phyloP scores from a whole-genome alignment of 2,329 filamentous ascomycete genomes.

The Myriosclerotinia duriaeana region DNA sequence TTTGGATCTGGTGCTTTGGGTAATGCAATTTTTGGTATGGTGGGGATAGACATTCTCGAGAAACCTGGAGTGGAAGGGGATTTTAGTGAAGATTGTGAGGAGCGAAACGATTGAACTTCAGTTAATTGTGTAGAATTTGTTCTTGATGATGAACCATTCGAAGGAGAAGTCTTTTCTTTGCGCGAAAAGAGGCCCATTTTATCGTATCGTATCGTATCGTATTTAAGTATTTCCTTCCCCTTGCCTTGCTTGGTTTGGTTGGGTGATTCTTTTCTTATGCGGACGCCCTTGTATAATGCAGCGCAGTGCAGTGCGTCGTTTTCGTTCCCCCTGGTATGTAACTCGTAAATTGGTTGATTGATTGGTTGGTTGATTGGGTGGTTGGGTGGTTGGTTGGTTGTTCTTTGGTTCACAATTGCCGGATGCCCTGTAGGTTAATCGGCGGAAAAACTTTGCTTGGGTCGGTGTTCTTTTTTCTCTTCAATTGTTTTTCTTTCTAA shows the following conservation, averaged over 20 bases:
- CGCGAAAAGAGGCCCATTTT: conserved; percentile 40
- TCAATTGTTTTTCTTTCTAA: background rate
- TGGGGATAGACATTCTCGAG: conserved; percentile 40
- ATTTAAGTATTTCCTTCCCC: conserved; percentile 11
- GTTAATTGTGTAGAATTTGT: conserved; percentile 35
- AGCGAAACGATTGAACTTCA: conserved; percentile 31
- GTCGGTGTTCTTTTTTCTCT: background rate
- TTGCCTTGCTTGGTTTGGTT: conserved; percentile 14
- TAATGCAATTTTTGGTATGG: conserved; percentile 73
- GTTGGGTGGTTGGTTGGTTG: too few species aligned
- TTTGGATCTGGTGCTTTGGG: conserved; percentile 84
- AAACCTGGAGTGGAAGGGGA: conserved; percentile 36
- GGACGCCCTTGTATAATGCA: conserved; percentile 19
- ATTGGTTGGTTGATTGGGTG: background rate
- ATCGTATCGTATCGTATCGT: background rate
- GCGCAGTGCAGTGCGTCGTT: conserved; percentile 5
- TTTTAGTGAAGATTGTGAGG: conserved; percentile 34
- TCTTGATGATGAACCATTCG: conserved; percentile 29
- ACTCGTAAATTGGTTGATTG: conserved; percentile 4
- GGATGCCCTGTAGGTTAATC: conserved; percentile 14
- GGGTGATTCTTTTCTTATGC: conserved; percentile 14
- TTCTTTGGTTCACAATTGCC: conserved; percentile 8
- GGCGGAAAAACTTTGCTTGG: conserved; percentile 5
- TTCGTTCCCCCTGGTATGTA: conserved; percentile 11
- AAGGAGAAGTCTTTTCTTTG: conserved; percentile 36